Conservation (phyloP, 116 monocot genomes). For the Papilionanthe hybrid region DNA sequence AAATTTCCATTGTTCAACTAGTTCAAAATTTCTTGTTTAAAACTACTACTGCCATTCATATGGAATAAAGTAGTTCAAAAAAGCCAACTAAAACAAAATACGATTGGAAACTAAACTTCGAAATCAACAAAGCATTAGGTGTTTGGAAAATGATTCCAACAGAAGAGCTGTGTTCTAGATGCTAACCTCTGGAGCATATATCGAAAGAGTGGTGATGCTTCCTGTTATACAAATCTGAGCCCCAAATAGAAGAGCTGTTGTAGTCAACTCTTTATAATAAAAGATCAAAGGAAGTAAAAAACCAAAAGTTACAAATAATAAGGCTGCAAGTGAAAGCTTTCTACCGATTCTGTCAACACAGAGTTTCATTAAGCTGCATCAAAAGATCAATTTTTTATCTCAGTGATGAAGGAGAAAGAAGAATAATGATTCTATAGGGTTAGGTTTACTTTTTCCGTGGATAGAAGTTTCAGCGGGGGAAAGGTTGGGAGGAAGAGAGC, state of each 20-base stretch:
- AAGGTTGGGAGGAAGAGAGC: too few relatives aligned
- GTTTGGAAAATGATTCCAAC: slow-evolving; percentile 1
- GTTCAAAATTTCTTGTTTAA: neutral
- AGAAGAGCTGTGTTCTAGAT: neutral
- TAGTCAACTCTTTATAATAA: slow-evolving; percentile 32
- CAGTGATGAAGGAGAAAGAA: too few relatives aligned
- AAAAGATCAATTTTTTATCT: too few relatives aligned
- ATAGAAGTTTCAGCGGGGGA: too few relatives aligned
- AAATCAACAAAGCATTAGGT: neutral
- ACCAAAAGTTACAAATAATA: slow-evolving; percentile 53
- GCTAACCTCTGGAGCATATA: slow-evolving; percentile 93
- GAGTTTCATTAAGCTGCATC: too few relatives aligned
- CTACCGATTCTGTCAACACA: slow-evolving; percentile 76
- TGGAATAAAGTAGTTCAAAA: neutral
- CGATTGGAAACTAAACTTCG: neutral
- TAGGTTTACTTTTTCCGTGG: too few relatives aligned
- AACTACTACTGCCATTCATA: neutral
- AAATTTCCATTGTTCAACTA: neutral
- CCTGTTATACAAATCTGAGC: slow-evolving; percentile 67
- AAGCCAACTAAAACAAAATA: too few relatives aligned
- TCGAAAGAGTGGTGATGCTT: slow-evolving; percentile 66
- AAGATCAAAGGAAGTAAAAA: slow-evolving; percentile 62
- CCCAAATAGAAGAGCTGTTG: slow-evolving; percentile 66
- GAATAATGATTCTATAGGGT: too few relatives aligned
- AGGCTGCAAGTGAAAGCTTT: slow-evolving; percentile 61